Evolutionary conservation across 1,284 basidiomycete species (phyloP).

Genomic region (Anthracocystis walkeri): DNA sequence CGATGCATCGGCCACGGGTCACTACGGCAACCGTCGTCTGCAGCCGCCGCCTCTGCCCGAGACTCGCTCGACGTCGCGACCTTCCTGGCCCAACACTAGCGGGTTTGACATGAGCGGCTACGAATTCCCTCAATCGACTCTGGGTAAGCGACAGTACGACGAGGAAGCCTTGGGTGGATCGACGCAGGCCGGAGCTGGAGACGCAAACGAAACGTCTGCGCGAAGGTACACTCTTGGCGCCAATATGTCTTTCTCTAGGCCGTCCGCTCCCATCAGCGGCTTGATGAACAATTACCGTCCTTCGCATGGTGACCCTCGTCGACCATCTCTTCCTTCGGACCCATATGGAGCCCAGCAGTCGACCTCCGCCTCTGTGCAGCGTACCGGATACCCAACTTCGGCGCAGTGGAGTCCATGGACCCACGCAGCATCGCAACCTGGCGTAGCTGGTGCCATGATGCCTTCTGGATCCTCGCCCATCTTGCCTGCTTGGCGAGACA

Average conservation of each 20-base stretch:
- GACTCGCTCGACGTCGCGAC: slow-evolving; percentile 32
- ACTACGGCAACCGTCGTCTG: slow-evolving; percentile 35
- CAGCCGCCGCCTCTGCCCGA: slow-evolving; percentile 49
- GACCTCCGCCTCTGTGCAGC: slow-evolving; percentile 16
- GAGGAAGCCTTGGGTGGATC: slow-evolving; percentile 25
- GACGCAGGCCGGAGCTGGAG: slow-evolving; percentile 8
- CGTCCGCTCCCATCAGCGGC: slow-evolving; percentile 42
- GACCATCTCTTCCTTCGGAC: slow-evolving; percentile 43
- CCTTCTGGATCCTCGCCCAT: slow-evolving; percentile 26
- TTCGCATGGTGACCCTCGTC: slow-evolving; percentile 35
- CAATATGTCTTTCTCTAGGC: slow-evolving; percentile 44
- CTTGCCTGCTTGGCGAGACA: slow-evolving; percentile 37
- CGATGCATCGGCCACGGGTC: slow-evolving; percentile 18
- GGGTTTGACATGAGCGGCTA: slow-evolving; percentile 47
- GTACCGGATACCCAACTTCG: slow-evolving; percentile 17
- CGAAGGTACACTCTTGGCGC: slow-evolving; percentile 45
- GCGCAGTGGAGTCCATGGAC: slow-evolving; percentile 40
- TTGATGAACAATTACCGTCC: slow-evolving; percentile 49
- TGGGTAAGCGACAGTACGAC: slow-evolving; percentile 52
- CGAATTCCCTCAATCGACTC: slow-evolving; percentile 40
- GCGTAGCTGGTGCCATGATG: slow-evolving; percentile 23
- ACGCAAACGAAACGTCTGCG: slow-evolving; percentile 22
- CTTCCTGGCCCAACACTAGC: slow-evolving; percentile 28
- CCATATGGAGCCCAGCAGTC: slow-evolving; percentile 25
- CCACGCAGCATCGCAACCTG: slow-evolving; percentile 19